Base-by-base conservation (phyloP, 495 filamentous ascomycete species). In the Aspergillus homomorphus region DNA sequence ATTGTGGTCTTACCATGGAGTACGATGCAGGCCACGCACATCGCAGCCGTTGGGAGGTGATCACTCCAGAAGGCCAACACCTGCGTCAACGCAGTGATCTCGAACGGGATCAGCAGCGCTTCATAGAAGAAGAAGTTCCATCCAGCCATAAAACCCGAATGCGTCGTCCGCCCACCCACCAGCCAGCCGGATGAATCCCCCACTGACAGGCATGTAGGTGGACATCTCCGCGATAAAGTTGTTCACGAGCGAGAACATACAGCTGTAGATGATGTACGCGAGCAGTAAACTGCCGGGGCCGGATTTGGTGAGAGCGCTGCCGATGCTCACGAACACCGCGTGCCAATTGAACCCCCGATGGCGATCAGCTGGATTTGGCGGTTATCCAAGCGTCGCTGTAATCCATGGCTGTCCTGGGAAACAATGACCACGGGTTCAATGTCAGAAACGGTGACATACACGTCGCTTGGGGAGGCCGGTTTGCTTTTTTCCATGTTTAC, bases 91-190 rank as follows among this genome's bases (percentile, higher is more conserved):
- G 33, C 33, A 5, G 33, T 38, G 33, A 38, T 38, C 33, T 38
- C 33, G 33, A 38, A 38, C 7, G 33, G 54, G 89, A 86, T 78
- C 84, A 89, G 71, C 92, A 90, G 51, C 87, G 87, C 58, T 89
- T 83, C 51, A 83, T 86, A 10, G 85, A 50, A 24, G 21, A 22
- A 22, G 12, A 50, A 50, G 22, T 24, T 50, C 21, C 24, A 50
- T 10, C 46, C 22, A 10, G 22, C 22, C 10, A 50, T 22, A n/a
- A 50, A 24, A n/a, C 1, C 46, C 46, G 8, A 50, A n/a, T 9
- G 46, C 46, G 22, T 24, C 22, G 22, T 24, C 46, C 21, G 26
- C 21, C 21, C 46, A 24, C 2, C 21, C 21, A 22, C 21, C 22
- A 22, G 24, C 46, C 21, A 50, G 24, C 15, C 46, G 46, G 22